These are phyloP conservation scores for Xylariaceae sp. DNA, from an alignment of 2,329 filamentous ascomycete genomes.

Conservation along the genomic window DNA sequence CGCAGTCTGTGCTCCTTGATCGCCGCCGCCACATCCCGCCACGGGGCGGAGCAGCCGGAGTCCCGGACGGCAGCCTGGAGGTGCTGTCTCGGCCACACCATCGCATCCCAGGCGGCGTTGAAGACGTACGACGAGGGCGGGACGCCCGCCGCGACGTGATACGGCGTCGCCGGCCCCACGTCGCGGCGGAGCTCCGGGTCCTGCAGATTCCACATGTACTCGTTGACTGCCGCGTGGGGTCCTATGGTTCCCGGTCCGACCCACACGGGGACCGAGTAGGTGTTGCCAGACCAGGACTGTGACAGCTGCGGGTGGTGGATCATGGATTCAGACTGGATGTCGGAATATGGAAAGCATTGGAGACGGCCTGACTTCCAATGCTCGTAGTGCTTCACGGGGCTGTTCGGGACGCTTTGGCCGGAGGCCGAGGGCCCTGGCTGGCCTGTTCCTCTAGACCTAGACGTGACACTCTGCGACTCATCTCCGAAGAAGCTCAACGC, in stretches of 20 bases:
- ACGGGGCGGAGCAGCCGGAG: conserved; percentile 2
- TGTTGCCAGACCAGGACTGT: conserved; percentile 21
- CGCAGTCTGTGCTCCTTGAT: conserved; percentile 22
- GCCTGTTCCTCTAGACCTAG: conserved; percentile 1
- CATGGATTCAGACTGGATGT: conserved; percentile 20
- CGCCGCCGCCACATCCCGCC: conserved; percentile 21
- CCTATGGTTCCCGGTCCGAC: conserved; percentile 31
- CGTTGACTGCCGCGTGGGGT: conserved; percentile 31
- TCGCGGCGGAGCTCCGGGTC: conserved; percentile 26
- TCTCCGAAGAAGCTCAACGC: conserved; percentile 35
- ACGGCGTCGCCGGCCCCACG: conserved; percentile 39
- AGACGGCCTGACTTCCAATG: conserved; percentile 22
- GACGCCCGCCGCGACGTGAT: conserved; percentile 42
- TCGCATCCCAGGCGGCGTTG: conserved; percentile 44
- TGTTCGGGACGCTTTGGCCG: neutral
- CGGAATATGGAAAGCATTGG: conserved; percentile 18
- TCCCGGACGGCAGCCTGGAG: conserved; percentile 10
- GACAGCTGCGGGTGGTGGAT: conserved; percentile 16
- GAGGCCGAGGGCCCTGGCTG: neutral
- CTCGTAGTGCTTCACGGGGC: conserved; percentile 9
- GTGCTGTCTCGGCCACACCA: conserved; percentile 29
- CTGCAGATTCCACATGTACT: conserved; percentile 40
- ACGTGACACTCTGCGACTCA: conserved; percentile 15
- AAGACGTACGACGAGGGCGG: conserved; percentile 39
- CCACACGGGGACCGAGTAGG: conserved; percentile 36